phyloP scores from a whole-genome alignment of 495 filamentous ascomycete species.

The Penicillium atrosanguineum region DNA sequence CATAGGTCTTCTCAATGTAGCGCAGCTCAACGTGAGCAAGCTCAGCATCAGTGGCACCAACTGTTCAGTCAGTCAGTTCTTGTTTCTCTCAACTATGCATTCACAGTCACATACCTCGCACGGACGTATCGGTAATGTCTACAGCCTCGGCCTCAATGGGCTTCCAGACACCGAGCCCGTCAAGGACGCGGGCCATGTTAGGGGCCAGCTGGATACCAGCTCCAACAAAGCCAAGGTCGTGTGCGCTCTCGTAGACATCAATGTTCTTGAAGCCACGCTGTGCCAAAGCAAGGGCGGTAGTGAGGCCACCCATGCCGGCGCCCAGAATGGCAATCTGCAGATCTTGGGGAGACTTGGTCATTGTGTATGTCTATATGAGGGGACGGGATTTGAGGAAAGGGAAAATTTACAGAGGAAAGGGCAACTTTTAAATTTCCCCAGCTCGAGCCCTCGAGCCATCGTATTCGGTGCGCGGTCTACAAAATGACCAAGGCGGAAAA shows the following conservation, averaged over 20 bases:
- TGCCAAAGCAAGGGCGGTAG: constrained; percentile 67
- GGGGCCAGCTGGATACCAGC: constrained; percentile 81
- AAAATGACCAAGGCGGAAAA: constrained; percentile 18
- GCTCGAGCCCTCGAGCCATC: constrained; percentile 15
- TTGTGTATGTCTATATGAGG: constrained; percentile 6
- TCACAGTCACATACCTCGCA: constrained; percentile 38
- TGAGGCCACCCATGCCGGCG: constrained; percentile 73
- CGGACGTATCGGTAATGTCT: constrained; percentile 51
- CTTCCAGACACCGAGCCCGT: constrained; percentile 65
- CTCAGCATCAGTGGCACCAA: constrained; percentile 64
- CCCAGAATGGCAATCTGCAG: constrained; percentile 45
- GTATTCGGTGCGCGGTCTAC: constrained; percentile 1
- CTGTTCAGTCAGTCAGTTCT: constrained; percentile 29
- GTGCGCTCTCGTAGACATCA: constrained; percentile 69
- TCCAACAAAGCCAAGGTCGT: constrained; percentile 75
- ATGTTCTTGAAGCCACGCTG: constrained; percentile 71
- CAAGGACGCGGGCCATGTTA: constrained; percentile 74
- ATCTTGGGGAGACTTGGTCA: constrained; percentile 36
- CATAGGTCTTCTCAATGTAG: constrained; percentile 65
- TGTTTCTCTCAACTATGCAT: neutral
- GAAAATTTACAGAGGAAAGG: neutral
- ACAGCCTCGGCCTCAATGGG: constrained; percentile 64
- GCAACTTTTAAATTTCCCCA: constrained; percentile 12
- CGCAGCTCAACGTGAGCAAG: constrained; percentile 66
- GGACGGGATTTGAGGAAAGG: neutral